A percentile compares a stretch with the other conserved stretches of the same genome.
Conservation (phyloP, 2,329 filamentous ascomycete species). For the Cercospora sojina region DNA sequence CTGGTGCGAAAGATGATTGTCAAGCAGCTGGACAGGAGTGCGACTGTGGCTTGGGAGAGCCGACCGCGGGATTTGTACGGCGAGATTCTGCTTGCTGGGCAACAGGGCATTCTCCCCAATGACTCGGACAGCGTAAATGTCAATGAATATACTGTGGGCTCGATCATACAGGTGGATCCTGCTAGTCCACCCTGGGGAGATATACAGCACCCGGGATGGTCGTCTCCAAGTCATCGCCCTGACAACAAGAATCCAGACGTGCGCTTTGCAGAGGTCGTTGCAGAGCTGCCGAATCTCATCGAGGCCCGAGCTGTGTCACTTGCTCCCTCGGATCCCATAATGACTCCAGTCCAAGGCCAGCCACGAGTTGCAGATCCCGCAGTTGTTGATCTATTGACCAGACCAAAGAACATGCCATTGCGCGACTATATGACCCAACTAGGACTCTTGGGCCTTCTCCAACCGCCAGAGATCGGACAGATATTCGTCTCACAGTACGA, state of each 20-base stretch:
- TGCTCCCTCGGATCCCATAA: conserved; percentile 59
- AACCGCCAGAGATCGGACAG: conserved; percentile 50
- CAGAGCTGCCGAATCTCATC: conserved; percentile 82
- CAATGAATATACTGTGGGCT: conserved; percentile 34
- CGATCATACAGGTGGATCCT: conserved; percentile 42
- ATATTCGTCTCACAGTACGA: conserved; percentile 78
- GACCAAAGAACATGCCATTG: conserved; percentile 69
- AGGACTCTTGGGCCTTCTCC: conserved; percentile 62
- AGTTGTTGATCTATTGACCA: conserved; percentile 69
- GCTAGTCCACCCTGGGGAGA: conserved; percentile 68
- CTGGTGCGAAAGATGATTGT: conserved; percentile 74
- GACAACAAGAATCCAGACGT: conserved; percentile 73
- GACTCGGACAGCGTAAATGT: conserved; percentile 22
- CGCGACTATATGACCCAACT: conserved; percentile 77
- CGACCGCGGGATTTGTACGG: conserved; percentile 61
- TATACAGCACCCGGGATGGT: conserved; percentile 88
- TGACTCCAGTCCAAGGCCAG: conserved; percentile 43
- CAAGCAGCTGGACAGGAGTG: conserved; percentile 71
- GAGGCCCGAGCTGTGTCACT: conserved; percentile 91
- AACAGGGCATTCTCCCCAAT: conserved; percentile 30
- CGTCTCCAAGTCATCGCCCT: conserved; percentile 60
- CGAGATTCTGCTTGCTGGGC: conserved; percentile 35
- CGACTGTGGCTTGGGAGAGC: conserved; percentile 75
- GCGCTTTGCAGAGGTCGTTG: conserved; percentile 78
- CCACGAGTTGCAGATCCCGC: conserved; percentile 31